Evolutionary conservation across 192 early-diverging fungal species (phyloP), one percentile per base, ranked within the genome.

Genomic region (Chytriomyces sp.): DNA sequence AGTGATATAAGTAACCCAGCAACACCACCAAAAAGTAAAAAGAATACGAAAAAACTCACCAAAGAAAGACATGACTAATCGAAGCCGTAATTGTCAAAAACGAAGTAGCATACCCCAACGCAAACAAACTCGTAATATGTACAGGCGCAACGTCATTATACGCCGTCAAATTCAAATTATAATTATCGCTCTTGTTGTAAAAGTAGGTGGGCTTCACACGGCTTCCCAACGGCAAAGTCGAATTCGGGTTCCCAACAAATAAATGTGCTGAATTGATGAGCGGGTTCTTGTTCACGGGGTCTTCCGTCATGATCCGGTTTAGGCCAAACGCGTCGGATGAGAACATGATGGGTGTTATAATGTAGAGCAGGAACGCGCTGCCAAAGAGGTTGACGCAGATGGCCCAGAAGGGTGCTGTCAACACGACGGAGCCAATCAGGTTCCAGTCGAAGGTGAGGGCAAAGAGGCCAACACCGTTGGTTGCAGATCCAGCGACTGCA

Each of bases 51-150:
- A 35, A 35, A 35, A 89, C 88, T 49, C 91, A 87, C 77, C 83
- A 90, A 7, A 94, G 74, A 18, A 69, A 62, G 13, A 88, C 86
- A 74, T 94, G 91, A 20, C 82, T 82, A 10, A 94, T 49, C 2
- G 85, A 73, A 46, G 89, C 82, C 13, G 83, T 83, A 65, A 92
- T 64, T 65, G 82, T 85, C 45, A 90, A 82, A 69, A 86, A 86
- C 9, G 69, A 72, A n/a, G 69, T 45, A 18, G 67, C 66, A 49
- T 84, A 80, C n/a, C 20, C 49, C 24, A 82, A 18, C 46, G 82
- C 74, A 47, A 80, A 73, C 45, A 67, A 66, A 20, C 59, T 35
- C 16, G 74, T 81, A 47, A 67, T 49, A 45, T 64, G 64, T 6
- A 81, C 53, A 8, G 80, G 69, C 5, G 67, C 28, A 0, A 75